Base-by-base conservation (phyloP, 179 eudicot species). In the Silene noctiflora region DNA sequence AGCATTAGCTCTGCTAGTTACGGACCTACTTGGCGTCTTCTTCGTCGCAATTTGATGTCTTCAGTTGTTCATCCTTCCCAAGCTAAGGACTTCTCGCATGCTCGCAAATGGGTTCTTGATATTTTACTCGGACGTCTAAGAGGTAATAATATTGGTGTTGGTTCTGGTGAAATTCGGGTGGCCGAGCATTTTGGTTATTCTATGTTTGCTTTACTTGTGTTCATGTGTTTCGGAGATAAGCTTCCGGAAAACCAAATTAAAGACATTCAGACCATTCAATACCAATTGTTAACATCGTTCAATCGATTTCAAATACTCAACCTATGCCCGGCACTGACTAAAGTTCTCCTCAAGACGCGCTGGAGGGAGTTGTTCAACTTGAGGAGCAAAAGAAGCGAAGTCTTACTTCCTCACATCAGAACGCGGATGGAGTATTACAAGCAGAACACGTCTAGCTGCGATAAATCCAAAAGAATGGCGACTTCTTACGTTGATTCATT, bases 401-500 rank as follows among this genome's bases (percentile, higher is more conserved):
- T 70, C 2, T 8, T 70, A 12, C 22, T 9, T 70, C 59, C 60
- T 21, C 6, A 22, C 13, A 19, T 72, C 16, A 55, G 8, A 29
- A 25, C 75, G 0, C 65, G 64, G 1, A 11, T 29, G 20, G 21
- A 66, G 44, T 33, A 6, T 4, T 46, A 31, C 6, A 17, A 17
- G 11, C 71, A 67, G 48, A 29, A 53, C 4, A 9, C 10, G 5
- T 24, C 22, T 71, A 9, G 53, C 11, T 19, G 5, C 33, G 4
- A 21, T 42, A 29, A 70, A 25, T 0, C 14, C 63, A 21, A 51
- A 16, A 1, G 4, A 16, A 12, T 67, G 63, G 59, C n/a, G 21
- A 53, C 24, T 14, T 66, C 64, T 24, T 76, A 76, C 42, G 79
- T 69, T 1, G 79, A 76, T 60, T 35, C 74, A 6, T 69, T 76